A percentile compares a stretch with the other conserved stretches of the same genome.
Conservation (phyloP, 108 stramenopile species). For the Skeletonema potamos region DNA sequence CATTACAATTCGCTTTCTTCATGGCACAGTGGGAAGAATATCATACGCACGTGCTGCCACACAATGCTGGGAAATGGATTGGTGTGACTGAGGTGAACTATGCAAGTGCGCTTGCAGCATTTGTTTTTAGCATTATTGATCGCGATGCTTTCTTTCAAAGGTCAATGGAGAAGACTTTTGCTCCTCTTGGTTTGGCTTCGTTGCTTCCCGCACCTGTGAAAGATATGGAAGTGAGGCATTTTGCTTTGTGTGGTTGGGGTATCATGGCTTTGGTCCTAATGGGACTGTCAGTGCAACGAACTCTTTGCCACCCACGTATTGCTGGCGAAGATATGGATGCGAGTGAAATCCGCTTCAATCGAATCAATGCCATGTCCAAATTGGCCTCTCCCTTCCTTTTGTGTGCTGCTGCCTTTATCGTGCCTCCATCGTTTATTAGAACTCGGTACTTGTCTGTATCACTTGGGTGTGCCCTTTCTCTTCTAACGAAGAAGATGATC, state of each 20-base stretch:
- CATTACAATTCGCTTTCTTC: constrained; percentile 86
- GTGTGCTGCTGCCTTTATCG: constrained; percentile 34
- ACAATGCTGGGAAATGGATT: constrained; percentile 58
- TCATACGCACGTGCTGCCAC: constrained; percentile 83
- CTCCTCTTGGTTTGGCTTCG: not conserved
- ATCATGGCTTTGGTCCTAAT: constrained; percentile 42
- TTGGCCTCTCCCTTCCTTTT: constrained; percentile 52
- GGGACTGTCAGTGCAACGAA: constrained; percentile 46
- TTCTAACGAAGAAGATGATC: constrained; percentile 86
- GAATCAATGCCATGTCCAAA: constrained; percentile 58
- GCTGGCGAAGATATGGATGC: constrained; percentile 14
- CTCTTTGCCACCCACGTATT: constrained; percentile 39
- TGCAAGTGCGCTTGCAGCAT: constrained; percentile 29
- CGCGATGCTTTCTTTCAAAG: constrained; percentile 43
- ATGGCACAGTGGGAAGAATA: constrained; percentile 97
- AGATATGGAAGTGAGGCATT: constrained; percentile 48
- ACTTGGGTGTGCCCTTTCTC: constrained; percentile 63
- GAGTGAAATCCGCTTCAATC: constrained; percentile 4
- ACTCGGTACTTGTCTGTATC: constrained; percentile 51
- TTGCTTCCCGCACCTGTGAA: constrained; percentile 18
- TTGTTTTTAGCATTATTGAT: constrained; percentile 45
- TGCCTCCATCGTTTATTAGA: constrained; percentile 33
- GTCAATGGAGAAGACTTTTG: constrained; percentile 33
- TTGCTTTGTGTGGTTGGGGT: constrained; percentile 39
- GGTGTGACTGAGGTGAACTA: constrained; percentile 89